Evolutionary conservation across 2,329 filamentous ascomycete species (phyloP), one percentile per base, ranked within the genome.

Genomic region (Cladosporium phlei): DNA sequence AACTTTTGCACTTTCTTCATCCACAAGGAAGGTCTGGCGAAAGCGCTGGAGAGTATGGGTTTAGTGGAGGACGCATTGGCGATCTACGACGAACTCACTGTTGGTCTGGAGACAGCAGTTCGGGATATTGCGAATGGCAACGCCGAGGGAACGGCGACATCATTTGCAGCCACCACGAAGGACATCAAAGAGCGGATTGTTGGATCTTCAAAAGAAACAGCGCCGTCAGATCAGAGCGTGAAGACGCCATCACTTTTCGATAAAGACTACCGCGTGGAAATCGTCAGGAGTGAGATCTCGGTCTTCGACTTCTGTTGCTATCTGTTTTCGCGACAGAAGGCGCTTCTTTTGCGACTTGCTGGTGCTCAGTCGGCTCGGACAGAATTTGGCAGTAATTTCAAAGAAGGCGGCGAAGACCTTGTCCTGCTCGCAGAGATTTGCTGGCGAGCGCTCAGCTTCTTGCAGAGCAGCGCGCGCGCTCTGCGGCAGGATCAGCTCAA

Each of bases 1-100:
- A 98, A 98, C 62, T 98, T 98, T 63, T 97, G 93, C 67, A 98
- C 93, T 0, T 98, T 98, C 64, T 98, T 98, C 64, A 90, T 98
- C 12, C 75, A 98, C 7, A 98, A 98, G 61, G 93, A 98, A 66
- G 93, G 93, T 0, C 71, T 98, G 27, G 91, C 93, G 1, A 79
- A 88, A 55, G 94, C 91, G 0, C 95, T 98, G 56, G 94, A 98
- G 66, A 97, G 88, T 62, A 90, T 97, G 3, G 94, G 94, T 1
- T 73, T 98, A 8, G 88, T 96, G 7, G 93, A 98, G 61, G 93
- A 98, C 74, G 91, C 93, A 3, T 71, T 98, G 29, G 86, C 93
- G 4, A 88, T 89, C 11, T 98, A 98, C 58, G 93, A 97, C 64
- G 91, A 98, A 69, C 79, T 98, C 8, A 86, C 86, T 32, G 82